phyloP scores from a whole-genome alignment of 768 basidiomycete genomes.

The Daedalea quercina region DNA sequence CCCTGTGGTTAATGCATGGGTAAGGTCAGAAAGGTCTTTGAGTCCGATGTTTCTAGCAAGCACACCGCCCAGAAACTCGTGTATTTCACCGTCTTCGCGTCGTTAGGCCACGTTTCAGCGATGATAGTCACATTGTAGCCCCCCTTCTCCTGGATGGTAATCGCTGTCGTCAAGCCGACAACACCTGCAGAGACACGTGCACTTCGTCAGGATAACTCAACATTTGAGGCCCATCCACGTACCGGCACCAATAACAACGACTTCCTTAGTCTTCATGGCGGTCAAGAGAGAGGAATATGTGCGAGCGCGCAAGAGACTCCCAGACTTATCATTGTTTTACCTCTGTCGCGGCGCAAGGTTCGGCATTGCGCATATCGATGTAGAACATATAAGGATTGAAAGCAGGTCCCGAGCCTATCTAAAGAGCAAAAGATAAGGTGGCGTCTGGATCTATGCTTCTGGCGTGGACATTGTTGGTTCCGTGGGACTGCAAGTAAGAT shows the following conservation, averaged over 20 bases:
- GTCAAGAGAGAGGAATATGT: slow-evolving; percentile 27
- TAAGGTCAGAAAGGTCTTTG: background rate
- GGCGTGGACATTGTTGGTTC: no score
- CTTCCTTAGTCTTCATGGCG: slow-evolving; percentile 21
- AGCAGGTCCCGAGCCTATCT: background rate
- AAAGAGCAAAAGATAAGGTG: background rate
- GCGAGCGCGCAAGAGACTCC: background rate
- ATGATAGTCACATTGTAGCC: slow-evolving; percentile 60
- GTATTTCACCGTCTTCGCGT: slow-evolving; percentile 62
- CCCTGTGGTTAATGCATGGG: slow-evolving; percentile 38
- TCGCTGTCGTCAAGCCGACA: slow-evolving; percentile 66
- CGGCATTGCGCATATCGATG: background rate
- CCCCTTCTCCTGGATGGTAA: slow-evolving; percentile 57
- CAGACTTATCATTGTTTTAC: background rate
- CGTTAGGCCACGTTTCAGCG: slow-evolving; percentile 65
- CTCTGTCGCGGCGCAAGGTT: background rate
- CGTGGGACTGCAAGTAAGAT: no score
- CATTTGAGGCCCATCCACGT: background rate
- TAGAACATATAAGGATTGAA: background rate
- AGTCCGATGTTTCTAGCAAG: background rate
- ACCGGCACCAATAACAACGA: background rate
- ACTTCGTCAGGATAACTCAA: background rate
- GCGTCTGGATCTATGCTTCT: background rate
- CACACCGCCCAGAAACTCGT: slow-evolving; percentile 76
- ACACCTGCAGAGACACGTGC: slow-evolving; percentile 43